These are phyloP conservation scores for Ceratocystis ficicola DNA, from an alignment of 2,329 filamentous ascomycete species.

Conservation along the genomic window DNA sequence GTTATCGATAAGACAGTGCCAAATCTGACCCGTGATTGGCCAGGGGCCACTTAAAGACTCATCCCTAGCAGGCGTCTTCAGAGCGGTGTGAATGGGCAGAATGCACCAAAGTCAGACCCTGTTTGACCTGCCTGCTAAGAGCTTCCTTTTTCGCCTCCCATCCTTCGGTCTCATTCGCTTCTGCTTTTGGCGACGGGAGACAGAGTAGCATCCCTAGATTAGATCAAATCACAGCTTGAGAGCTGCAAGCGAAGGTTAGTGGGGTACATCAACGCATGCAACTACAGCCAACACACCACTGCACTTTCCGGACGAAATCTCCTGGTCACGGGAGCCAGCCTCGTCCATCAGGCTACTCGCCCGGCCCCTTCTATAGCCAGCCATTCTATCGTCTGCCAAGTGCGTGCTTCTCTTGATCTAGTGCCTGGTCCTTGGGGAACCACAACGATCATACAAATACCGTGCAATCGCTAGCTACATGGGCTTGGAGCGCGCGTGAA, in stretches of 20 bases:
- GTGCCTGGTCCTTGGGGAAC: neutral
- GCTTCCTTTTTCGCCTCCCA: neutral
- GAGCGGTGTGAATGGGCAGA: slow-evolving; percentile 17
- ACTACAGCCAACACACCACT: neutral
- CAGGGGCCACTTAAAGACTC: neutral
- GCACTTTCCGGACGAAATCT: neutral
- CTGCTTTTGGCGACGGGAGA: neutral
- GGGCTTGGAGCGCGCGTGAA: neutral
- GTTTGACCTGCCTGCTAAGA: neutral
- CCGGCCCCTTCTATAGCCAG: neutral
- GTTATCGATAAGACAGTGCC: neutral
- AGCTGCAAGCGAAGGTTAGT: neutral
- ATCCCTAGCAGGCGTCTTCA: neutral
- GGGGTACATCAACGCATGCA: neutral
- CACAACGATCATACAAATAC: too few species aligned
- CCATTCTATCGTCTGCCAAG: neutral
- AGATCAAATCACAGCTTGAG: neutral
- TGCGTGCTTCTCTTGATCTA: neutral
- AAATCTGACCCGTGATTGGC: neutral
- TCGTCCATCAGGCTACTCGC: neutral
- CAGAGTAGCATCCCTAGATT: neutral
- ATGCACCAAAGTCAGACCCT: neutral
- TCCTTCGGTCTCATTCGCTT: slow-evolving; percentile 1
- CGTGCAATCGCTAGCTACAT: neutral
- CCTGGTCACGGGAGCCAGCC: neutral